These are phyloP conservation scores for Carex littledalei DNA, from an alignment of 176 grass and related monocot species.

Conservation along the genomic window DNA sequence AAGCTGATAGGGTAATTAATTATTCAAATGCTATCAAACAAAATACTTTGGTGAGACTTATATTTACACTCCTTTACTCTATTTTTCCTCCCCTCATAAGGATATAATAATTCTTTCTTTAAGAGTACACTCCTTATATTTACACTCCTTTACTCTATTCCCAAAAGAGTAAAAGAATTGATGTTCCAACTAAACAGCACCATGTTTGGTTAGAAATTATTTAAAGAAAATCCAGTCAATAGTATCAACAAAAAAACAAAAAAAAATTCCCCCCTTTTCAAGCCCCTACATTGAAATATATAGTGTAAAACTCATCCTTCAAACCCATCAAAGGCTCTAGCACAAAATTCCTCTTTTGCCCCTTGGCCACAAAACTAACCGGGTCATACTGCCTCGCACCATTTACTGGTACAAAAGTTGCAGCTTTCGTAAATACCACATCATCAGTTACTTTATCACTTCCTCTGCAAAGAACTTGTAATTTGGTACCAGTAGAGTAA, in stretches of 20 bases:
- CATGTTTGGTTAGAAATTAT: background rate
- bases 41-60: too few relatives aligned
- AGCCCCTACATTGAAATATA: slow-evolving; percentile 74
- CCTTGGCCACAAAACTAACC: slow-evolving; percentile 63
- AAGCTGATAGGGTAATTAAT: too few relatives aligned
- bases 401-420: slow-evolving; percentile 39
- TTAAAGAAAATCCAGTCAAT: background rate
- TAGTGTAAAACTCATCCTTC: slow-evolving; percentile 76
- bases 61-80: too few relatives aligned
- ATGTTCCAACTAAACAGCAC: background rate
- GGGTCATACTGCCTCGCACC: slow-evolving; percentile 58
- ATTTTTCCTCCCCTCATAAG: too few relatives aligned
- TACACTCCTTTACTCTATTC: too few relatives aligned
- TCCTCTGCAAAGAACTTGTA: slow-evolving; percentile 37
- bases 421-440: slow-evolving; percentile 37
- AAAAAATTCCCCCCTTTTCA: background rate
- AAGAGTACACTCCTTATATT: too few relatives aligned
- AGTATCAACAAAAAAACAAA: background rate
- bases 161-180: background rate
- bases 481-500: slow-evolving; percentile 25
- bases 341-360: slow-evolving; percentile 53
- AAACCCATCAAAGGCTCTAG: slow-evolving; percentile 75
- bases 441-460: slow-evolving; percentile 17
- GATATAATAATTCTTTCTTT: too few relatives aligned
- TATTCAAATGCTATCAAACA: too few relatives aligned